Conservation (phyloP, 176 grass and related monocot species). For the Oryza meridionalis region DNA sequence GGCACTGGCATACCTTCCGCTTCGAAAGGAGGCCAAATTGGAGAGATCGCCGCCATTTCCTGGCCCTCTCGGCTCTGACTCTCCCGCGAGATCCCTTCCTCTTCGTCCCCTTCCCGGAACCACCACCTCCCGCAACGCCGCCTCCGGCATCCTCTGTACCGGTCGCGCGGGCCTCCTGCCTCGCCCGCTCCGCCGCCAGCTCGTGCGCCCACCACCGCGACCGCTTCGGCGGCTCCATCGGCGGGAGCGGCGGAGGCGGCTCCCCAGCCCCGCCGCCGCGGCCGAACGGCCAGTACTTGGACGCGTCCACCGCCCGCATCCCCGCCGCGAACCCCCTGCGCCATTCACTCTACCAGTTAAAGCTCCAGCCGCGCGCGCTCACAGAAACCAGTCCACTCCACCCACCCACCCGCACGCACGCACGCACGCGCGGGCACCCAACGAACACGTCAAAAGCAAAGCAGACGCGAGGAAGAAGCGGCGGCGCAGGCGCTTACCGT, state of each 20-base stretch:
- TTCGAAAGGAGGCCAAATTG: slow-evolving; percentile 17
- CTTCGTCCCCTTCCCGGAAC: slow-evolving; percentile 33
- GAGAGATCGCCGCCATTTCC: slow-evolving; percentile 36
- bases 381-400: not conserved
- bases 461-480: not conserved
- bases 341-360: slow-evolving; percentile 24
- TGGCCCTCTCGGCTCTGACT: slow-evolving; percentile 22
- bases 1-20: slow-evolving; percentile 49
- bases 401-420: not conserved
- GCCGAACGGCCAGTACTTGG: slow-evolving; percentile 42
- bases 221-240: slow-evolving; percentile 35
- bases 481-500: slow-evolving; percentile 43
- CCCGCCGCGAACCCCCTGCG: slow-evolving; percentile 46
- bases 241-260: slow-evolving; percentile 33
- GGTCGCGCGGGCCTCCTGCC: not conserved
- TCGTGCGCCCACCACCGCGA: slow-evolving; percentile 56
- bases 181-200: slow-evolving; percentile 27
- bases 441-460: not conserved
- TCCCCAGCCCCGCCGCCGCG: not conserved
- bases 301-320: slow-evolving; percentile 48
- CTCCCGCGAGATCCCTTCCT: slow-evolving; percentile 30
- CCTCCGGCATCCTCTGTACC: not conserved
- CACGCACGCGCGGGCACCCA: not conserved
- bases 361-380: not conserved
- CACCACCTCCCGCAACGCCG: not conserved